Base-by-base conservation (phyloP, 768 basidiomycete species). In the Podaxis carcinomalis region DNA sequence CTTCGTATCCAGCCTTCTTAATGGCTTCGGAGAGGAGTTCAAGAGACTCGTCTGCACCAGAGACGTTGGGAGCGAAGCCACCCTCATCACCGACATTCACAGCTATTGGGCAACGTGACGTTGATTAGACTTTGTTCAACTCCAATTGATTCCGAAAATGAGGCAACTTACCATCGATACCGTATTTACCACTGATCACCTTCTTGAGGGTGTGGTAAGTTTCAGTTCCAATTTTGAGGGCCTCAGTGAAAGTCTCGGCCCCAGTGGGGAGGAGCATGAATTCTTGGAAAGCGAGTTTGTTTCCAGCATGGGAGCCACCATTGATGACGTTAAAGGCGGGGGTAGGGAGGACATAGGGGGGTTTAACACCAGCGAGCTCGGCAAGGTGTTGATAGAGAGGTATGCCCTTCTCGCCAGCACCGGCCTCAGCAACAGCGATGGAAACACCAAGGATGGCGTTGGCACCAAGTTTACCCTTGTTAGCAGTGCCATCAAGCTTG, bases 311-410 rank as follows among this genome's bases (percentile, higher is more conserved):
- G 64, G 96, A 98, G 65, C 97, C 97, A 75, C 97, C 97, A 78
- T 99, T 99, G 83, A 99, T 99, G 69, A 99, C 97, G 75, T 99
- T 99, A 86, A 99, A 95, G 61, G 92, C 87, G 52, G 97, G 97
- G 72, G 78, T 79, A 63, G 97, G 97, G 69, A 98, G 89, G 63
- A 93, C 83, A 76, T 88, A 98, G 51, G 97, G 96, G 57, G 93
- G 81, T 78, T 95, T 93, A 77, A 96, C 85, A 68, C 96, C 96
- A 61, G 97, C 93, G 67, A 99, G 89, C 64, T 93, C 90, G 53
- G 95, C 97, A 67, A 98, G 85, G 83, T 98, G 94, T 73, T 92
- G 86, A 84, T 98, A 98, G 67, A 96, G 87, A 54, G 97, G 95
- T 59, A 98, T 82, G 61, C 87, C 91, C 83, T 96, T 97, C 80